These are phyloP conservation scores for Dispira simplex DNA, from an alignment of 192 early-diverging fungal species.

Conservation along the genomic window DNA sequence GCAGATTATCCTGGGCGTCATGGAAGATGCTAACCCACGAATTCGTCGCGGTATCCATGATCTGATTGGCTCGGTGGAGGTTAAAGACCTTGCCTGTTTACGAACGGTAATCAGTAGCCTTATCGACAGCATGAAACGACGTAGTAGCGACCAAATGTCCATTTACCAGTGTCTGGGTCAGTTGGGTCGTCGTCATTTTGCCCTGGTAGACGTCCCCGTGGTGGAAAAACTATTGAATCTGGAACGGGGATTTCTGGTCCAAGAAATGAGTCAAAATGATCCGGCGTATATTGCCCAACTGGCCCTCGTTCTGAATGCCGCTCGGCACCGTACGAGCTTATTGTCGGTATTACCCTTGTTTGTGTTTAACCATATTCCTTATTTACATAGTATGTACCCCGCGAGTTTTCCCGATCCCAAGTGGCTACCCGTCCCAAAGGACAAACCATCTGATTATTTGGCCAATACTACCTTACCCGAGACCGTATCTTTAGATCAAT, in stretches of 20 bases:
- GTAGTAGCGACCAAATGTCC: conserved; percentile 48
- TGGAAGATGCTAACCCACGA: conserved; percentile 53
- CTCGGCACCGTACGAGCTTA: conserved; percentile 26
- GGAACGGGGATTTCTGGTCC: conserved; percentile 46
- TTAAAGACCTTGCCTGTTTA: conserved; percentile 24
- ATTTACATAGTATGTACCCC: conserved; percentile 55
- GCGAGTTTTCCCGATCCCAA: conserved; percentile 41
- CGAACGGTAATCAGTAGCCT: conserved; percentile 39
- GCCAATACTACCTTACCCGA: not conserved
- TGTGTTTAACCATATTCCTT: conserved; percentile 55
- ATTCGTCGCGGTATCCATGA: conserved; percentile 59
- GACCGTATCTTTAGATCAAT: not conserved
- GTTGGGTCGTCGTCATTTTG: conserved; percentile 44
- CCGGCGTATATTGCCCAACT: conserved; percentile 49
- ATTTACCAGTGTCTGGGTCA: conserved; percentile 49
- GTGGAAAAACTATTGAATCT: conserved; percentile 43
- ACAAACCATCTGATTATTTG: conserved; percentile 4
- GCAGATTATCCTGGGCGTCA: conserved; percentile 38
- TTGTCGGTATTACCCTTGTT: conserved; percentile 46
- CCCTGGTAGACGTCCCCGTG: conserved; percentile 20
- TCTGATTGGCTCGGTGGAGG: conserved; percentile 43
- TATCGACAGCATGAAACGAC: conserved; percentile 39
- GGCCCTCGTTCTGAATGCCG: conserved; percentile 68
- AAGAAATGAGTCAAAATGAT: conserved; percentile 55
- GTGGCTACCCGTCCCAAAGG: not conserved